These are phyloP conservation scores for Croton setiger DNA, from an alignment of 441 rosid genomes.

Conservation along the genomic window DNA sequence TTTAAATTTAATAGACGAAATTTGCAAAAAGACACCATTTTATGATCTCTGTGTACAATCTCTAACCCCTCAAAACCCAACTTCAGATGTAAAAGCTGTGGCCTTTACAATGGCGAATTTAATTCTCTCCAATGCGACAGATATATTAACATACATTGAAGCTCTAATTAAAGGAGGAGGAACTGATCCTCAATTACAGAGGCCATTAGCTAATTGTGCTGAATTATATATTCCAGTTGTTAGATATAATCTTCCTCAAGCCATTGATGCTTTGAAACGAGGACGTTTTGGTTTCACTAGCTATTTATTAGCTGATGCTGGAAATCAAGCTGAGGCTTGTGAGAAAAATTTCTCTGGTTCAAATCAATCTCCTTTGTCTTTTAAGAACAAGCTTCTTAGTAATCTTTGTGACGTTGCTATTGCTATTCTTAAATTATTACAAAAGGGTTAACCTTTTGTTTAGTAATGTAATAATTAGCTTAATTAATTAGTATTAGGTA, in stretches of 20 bases:
- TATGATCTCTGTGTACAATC: conserved; percentile 52
- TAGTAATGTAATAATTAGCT: not conserved
- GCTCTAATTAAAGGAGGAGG: conserved; percentile 36
- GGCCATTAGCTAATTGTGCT: conserved; percentile 68
- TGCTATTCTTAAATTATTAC: conserved; percentile 49
- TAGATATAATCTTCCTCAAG: conserved; percentile 77
- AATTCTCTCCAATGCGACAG: conserved; percentile 51
- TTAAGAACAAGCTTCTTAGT: conserved; percentile 46
- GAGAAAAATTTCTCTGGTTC: conserved; percentile 48
- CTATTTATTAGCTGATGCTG: conserved; percentile 53
- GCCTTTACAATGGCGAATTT: conserved; percentile 46
- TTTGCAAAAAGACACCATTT: conserved; percentile 69
- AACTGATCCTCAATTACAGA: conserved; percentile 52
- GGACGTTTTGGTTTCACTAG: conserved; percentile 53
- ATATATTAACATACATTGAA: conserved; percentile 49
- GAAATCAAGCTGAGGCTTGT: conserved; percentile 56
- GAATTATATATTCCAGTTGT: conserved; percentile 81
- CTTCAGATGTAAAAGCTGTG: conserved; percentile 41
- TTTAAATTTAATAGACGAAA: conserved; percentile 42
- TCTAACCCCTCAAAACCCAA: conserved; percentile 31
- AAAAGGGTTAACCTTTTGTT: conserved; percentile 25
- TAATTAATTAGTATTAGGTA: too few relatives aligned
- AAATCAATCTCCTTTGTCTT: conserved; percentile 33
- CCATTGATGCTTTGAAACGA: conserved; percentile 53
- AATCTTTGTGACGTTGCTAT: conserved; percentile 63